Evolutionary conservation across 495 filamentous ascomycete genomes (phyloP).

Genomic region (Xylaria venustula): DNA sequence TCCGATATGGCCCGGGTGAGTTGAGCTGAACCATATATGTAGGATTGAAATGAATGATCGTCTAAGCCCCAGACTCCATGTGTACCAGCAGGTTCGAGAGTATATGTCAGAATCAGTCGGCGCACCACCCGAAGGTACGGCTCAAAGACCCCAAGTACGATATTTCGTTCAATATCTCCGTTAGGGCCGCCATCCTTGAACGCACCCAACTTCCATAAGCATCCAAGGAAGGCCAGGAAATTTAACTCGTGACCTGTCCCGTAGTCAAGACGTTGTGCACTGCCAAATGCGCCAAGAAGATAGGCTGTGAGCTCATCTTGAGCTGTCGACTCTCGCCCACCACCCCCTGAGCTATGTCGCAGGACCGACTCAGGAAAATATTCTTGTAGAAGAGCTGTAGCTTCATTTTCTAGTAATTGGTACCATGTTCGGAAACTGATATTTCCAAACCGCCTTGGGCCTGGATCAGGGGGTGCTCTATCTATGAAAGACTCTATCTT

Average conservation of each 20-base stretch:
- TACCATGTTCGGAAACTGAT: constrained; percentile 84
- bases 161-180: constrained; percentile 61
- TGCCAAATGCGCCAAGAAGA: constrained; percentile 84
- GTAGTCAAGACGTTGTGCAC: constrained; percentile 85
- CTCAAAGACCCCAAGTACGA: constrained; percentile 79
- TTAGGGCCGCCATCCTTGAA: constrained; percentile 61
- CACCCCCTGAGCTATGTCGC: constrained; percentile 26
- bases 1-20: constrained; percentile 69
- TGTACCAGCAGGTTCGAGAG: constrained; percentile 91
- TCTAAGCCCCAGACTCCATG: constrained; percentile 97
- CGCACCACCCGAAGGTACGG: constrained; percentile 83
- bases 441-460: constrained; percentile 90
- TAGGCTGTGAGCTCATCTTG: constrained; percentile 71
- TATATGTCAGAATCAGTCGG: constrained; percentile 84
- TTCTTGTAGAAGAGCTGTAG: constrained; percentile 57
- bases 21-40: constrained; percentile 93
- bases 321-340: constrained; percentile 15
- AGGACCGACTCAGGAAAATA: constrained; percentile 57
- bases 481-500: constrained; percentile 65
- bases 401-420: constrained; percentile 59
- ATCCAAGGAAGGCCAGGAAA: constrained; percentile 87
- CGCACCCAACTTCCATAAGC: constrained; percentile 83
- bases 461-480: constrained; percentile 77
- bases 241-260: constrained; percentile 95
- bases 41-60: constrained; percentile 95